Conservation (phyloP, 352 stramenopile genomes). For the Globisporangium middletonii region DNA sequence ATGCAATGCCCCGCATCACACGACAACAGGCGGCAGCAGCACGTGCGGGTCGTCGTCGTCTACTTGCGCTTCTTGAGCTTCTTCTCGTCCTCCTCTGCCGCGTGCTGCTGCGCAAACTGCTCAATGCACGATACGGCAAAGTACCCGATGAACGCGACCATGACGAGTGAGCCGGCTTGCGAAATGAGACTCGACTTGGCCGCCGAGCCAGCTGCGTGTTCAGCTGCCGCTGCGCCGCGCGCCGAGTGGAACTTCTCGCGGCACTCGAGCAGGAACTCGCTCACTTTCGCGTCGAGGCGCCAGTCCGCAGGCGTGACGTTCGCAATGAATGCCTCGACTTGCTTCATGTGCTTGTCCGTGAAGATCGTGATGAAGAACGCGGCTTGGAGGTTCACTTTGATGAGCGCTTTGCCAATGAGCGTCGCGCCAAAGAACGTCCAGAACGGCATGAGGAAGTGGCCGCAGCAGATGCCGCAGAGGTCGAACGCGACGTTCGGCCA, state of each 20-base stretch:
- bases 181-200: conserved; percentile 68
- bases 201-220: conserved; percentile 37
- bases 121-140: conserved; percentile 89
- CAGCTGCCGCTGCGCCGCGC: conserved; percentile 43
- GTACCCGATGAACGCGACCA: conserved; percentile 86
- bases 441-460: conserved; percentile 93
- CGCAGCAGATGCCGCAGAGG: conserved; percentile 92
- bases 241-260: conserved; percentile 85
- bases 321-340: conserved; percentile 83
- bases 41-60: conserved; percentile 2
- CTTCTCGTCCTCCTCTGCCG: conserved; percentile 83
- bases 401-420: conserved; percentile 91
- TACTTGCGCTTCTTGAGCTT: conserved; percentile 76
- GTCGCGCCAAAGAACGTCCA: conserved; percentile 94
- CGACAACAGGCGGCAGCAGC: too few relatives aligned
- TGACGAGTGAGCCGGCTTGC: conserved; percentile 70
- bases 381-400: conserved; percentile 90
- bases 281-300: conserved; percentile 73
- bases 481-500: conserved; percentile 95
- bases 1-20: neutral
- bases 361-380: conserved; percentile 92
- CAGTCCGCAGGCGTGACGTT: conserved; percentile 62
- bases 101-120: conserved; percentile 88
- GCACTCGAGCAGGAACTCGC: conserved; percentile 82
- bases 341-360: conserved; percentile 77